Percentiles rank a stretch among this genome's conserved stretches.
phyloP scores from a whole-genome alignment of 805 yeast species.

The Metschnikowia aberdeeniae region DNA sequence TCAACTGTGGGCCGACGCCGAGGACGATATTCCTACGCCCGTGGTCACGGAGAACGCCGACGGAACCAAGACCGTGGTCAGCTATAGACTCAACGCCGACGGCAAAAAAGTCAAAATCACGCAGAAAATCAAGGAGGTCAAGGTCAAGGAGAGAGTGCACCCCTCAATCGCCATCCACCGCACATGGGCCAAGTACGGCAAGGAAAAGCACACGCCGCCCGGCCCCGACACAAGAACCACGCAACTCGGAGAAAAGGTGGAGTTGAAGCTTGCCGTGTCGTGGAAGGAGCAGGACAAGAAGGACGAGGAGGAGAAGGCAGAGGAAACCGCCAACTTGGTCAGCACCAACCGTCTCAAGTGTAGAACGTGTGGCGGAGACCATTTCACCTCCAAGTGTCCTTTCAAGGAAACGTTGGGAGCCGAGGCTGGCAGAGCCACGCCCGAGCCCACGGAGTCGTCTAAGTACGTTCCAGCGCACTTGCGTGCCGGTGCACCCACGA shows the following conservation, averaged over 20 bases:
- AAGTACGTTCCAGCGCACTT: conserved; percentile 45
- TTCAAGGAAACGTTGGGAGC: conserved; percentile 80
- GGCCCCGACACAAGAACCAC: conserved; percentile 92
- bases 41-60: conserved; percentile 74
- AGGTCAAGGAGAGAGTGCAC: conserved; percentile 76
- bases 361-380: conserved; percentile 92
- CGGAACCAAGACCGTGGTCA: conserved; percentile 84
- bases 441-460: conserved; percentile 23
- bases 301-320: conserved; percentile 55
- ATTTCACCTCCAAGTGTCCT: conserved; percentile 94
- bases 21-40: conserved; percentile 69
- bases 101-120: conserved; percentile 86
- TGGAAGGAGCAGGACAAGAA: conserved; percentile 78
- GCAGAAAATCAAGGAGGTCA: conserved; percentile 74
- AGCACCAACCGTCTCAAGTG: conserved; percentile 54
- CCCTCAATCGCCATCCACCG: conserved; percentile 83
- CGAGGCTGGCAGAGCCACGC: conserved; percentile 33
- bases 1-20: conserved; percentile 68
- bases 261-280: conserved; percentile 65
- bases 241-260: conserved; percentile 80
- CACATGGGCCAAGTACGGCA: conserved; percentile 86
- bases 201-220: conserved; percentile 62
- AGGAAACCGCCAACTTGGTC: conserved; percentile 37
- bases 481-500: conserved; percentile 42
- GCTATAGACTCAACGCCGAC: conserved; percentile 67